These are phyloP conservation scores for Mycena venus DNA, from an alignment of 768 basidiomycete species.

Conservation along the genomic window DNA sequence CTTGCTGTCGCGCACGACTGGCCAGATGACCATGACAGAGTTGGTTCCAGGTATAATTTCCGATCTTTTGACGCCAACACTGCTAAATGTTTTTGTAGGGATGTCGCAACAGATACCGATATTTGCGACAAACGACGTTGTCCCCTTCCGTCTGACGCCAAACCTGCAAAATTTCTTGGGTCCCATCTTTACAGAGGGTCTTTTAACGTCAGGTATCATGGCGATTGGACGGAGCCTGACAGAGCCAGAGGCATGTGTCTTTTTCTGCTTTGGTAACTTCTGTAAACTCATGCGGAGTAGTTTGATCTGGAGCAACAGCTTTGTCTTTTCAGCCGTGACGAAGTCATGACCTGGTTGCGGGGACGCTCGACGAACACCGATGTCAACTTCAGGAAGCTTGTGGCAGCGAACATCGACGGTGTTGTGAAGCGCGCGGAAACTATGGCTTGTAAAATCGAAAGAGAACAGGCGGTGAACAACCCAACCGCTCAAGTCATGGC, in stretches of 20 bases:
- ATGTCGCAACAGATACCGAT: constrained; percentile 63
- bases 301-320: constrained; percentile 95
- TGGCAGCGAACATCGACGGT: constrained; percentile 71
- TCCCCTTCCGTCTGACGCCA: constrained; percentile 97
- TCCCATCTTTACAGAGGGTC: constrained; percentile 89
- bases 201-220: constrained; percentile 89
- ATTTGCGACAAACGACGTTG: constrained; percentile 85
- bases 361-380: constrained; percentile 68
- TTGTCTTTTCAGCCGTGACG: constrained; percentile 92
- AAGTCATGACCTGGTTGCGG: constrained; percentile 85
- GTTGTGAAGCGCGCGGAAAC: constrained; percentile 86
- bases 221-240: constrained; percentile 92
- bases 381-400: constrained; percentile 64
- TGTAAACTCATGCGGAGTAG: constrained; percentile 51
- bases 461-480: constrained; percentile 69
- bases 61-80: background rate
- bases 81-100: constrained; percentile 42
- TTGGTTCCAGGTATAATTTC: constrained; percentile 78
- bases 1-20: constrained; percentile 90
- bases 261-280: background rate
- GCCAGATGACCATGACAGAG: constrained; percentile 93
- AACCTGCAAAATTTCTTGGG: constrained; percentile 96
- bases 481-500: constrained; percentile 52
- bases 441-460: constrained; percentile 89
- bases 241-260: constrained; percentile 82